phyloP scores from a whole-genome alignment of 2,329 filamentous ascomycete species.

The Epichloe elymi region DNA sequence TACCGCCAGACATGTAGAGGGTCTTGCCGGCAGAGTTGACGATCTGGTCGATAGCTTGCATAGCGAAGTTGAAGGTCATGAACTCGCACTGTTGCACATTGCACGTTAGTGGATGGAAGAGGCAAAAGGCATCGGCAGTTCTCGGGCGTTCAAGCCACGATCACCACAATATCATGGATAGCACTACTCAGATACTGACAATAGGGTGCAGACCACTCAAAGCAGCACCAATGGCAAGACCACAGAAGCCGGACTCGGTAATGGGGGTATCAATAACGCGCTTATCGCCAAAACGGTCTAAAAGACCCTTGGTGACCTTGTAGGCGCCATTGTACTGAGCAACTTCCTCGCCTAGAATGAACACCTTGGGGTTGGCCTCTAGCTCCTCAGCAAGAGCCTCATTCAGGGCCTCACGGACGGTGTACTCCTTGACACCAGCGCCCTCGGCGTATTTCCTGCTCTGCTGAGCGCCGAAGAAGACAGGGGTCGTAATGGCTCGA shows the following conservation, averaged over 20 bases:
- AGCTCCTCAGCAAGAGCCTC: constrained; percentile 97
- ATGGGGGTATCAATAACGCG: constrained; percentile 97
- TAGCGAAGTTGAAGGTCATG: constrained; percentile 99
- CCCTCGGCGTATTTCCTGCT: constrained; percentile 42
- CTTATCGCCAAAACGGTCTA: constrained; percentile 95
- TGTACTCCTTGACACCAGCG: constrained; percentile 73
- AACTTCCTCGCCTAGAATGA: constrained; percentile 93
- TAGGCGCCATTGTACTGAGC: constrained; percentile 99
- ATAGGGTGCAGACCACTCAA: constrained; percentile 89
- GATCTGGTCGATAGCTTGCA: constrained; percentile 99
- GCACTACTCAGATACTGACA: constrained; percentile 40
- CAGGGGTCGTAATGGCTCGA: constrained; percentile 21
- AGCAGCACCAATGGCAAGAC: constrained; percentile 87
- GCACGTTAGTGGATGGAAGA: constrained; percentile 1
- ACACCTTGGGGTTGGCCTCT: constrained; percentile 87
- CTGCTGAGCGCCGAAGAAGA: constrained; percentile 30
- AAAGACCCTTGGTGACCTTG: constrained; percentile 96
- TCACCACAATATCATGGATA: no score
- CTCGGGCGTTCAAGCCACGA: not conserved
- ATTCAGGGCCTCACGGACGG: constrained; percentile 92
- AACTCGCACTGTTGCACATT: constrained; percentile 66
- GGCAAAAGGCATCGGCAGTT: not conserved
- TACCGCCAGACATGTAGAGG: constrained; percentile 99
- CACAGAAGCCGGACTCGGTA: constrained; percentile 90
- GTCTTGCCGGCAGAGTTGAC: constrained; percentile 99